Percentiles rank a stretch among this genome's conserved stretches.
phyloP scores from a whole-genome alignment of 1,284 basidiomycete species.

The Boletellus deceptivus region DNA sequence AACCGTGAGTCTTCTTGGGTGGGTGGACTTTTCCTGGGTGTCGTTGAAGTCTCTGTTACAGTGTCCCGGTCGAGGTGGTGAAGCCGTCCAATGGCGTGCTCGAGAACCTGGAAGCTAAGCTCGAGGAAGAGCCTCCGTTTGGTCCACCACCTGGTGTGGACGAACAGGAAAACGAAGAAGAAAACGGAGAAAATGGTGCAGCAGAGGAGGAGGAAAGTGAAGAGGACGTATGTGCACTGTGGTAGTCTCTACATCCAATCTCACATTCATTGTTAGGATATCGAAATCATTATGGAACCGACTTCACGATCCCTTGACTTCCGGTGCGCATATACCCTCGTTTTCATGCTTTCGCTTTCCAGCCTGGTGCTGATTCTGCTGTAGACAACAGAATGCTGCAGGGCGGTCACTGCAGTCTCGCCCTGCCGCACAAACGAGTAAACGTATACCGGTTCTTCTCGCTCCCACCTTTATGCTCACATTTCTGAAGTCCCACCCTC shows the following conservation, averaged over 20 bases:
- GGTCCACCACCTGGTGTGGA: conserved; percentile 25
- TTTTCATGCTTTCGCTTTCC: background rate
- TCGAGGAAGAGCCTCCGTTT: conserved; percentile 36
- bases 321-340: conserved; percentile 44
- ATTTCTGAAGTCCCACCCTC: conserved; percentile 39
- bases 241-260: background rate
- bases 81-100: conserved; percentile 47
- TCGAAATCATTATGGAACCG: conserved; percentile 80
- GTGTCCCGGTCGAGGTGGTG: conserved; percentile 46
- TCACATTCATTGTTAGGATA: conserved; percentile 46
- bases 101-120: conserved; percentile 45
- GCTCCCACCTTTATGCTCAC: conserved; percentile 13
- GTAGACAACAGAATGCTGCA: conserved; percentile 32
- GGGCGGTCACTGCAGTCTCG: conserved; percentile 25
- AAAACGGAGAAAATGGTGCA: conserved; percentile 31
- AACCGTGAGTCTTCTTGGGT: conserved; percentile 49
- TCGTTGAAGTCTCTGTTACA: conserved; percentile 33
- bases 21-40: conserved; percentile 12
- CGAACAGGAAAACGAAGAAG: conserved; percentile 32
- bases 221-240: conserved; percentile 38
- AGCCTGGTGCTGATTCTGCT: background rate
- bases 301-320: conserved; percentile 69
- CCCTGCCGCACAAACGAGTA: conserved; percentile 29
- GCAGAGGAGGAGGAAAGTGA: conserved; percentile 41
- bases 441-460: conserved; percentile 26